Percentiles rank a stretch among this genome's conserved stretches.
Evolutionary conservation across 805 yeast genomes (phyloP).

Genomic region (Cyberlindnera mycetangii): DNA sequence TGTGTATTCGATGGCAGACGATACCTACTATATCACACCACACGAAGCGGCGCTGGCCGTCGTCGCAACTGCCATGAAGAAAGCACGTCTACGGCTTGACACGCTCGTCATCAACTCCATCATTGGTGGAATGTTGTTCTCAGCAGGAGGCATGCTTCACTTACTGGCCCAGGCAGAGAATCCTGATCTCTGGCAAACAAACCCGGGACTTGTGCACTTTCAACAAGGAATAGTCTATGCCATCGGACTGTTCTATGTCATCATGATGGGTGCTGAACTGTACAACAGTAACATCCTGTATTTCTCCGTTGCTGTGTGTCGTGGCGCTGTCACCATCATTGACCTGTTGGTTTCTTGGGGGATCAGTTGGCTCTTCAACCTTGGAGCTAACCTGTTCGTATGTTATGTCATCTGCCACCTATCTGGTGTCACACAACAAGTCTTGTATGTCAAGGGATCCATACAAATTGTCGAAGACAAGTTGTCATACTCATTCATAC

Average conservation of each 20-base stretch:
- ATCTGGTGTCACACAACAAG: conserved; percentile 45
- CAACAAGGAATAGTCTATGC: conserved; percentile 64
- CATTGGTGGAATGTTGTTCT: conserved; percentile 66
- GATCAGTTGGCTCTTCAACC: conserved; percentile 63
- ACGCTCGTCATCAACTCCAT: conserved; percentile 61
- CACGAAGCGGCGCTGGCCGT: conserved; percentile 82
- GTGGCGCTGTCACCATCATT: conserved; percentile 66
- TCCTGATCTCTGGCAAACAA: conserved; percentile 37
- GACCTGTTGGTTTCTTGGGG: conserved; percentile 66
- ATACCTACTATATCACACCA: conserved; percentile 62
- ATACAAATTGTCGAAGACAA: conserved; percentile 41
- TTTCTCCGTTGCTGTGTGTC: conserved; percentile 62
- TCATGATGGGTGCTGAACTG: conserved; percentile 70
- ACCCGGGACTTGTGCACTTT: conserved; percentile 52
- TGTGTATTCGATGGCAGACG: conserved; percentile 41
- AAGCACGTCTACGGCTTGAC: conserved; percentile 62
- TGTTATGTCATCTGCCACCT: conserved; percentile 60
- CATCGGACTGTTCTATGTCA: conserved; percentile 72
- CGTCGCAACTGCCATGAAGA: conserved; percentile 84
- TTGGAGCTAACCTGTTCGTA: conserved; percentile 63
- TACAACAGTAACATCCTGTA: conserved; percentile 73
- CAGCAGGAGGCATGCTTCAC: conserved; percentile 71
- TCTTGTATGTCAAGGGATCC: conserved; percentile 46
- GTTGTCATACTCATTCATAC: conserved; percentile 48
- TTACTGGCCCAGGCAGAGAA: conserved; percentile 52